Conservation (phyloP, 2,329 filamentous ascomycete species). For the Sarocladiaceae sp. region DNA sequence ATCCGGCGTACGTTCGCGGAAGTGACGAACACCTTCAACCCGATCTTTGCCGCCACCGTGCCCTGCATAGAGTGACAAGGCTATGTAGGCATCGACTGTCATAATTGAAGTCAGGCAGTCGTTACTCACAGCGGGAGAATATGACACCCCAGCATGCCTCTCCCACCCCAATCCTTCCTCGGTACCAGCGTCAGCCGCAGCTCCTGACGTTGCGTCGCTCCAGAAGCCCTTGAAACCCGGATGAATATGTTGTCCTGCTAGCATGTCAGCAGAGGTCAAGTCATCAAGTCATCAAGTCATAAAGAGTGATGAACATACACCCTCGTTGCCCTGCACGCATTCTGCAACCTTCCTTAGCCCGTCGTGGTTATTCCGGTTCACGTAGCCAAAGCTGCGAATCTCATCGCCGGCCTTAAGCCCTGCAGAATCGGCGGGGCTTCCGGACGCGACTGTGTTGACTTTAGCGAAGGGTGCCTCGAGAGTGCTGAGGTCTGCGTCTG, state of each 20-base stretch:
- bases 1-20: no score
- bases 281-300: not conserved
- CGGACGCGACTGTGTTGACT: constrained; percentile 73
- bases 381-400: constrained; percentile 78
- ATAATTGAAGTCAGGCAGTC: not conserved
- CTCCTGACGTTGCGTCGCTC: constrained; percentile 41
- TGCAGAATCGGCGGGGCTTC: constrained; percentile 76
- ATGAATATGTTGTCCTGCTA: constrained; percentile 63
- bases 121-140: constrained; percentile 64
- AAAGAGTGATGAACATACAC: constrained; percentile 50
- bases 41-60: no score
- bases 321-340: constrained; percentile 82
- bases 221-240: constrained; percentile 48
- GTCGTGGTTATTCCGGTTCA: constrained; percentile 81
- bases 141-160: constrained; percentile 86
- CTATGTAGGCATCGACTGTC: no score
- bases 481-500: constrained; percentile 21
- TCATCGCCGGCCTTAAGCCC: constrained; percentile 75
- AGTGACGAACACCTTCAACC: no score
- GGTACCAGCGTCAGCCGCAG: constrained; percentile 69
- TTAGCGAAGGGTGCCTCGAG: constrained; percentile 62
- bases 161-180: constrained; percentile 78
- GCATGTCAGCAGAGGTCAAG: constrained; percentile 17
- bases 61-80: no score
- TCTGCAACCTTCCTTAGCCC: constrained; percentile 80